phyloP scores from a whole-genome alignment of 1,139 yeast species.

The Suhomyces guaymorum region DNA sequence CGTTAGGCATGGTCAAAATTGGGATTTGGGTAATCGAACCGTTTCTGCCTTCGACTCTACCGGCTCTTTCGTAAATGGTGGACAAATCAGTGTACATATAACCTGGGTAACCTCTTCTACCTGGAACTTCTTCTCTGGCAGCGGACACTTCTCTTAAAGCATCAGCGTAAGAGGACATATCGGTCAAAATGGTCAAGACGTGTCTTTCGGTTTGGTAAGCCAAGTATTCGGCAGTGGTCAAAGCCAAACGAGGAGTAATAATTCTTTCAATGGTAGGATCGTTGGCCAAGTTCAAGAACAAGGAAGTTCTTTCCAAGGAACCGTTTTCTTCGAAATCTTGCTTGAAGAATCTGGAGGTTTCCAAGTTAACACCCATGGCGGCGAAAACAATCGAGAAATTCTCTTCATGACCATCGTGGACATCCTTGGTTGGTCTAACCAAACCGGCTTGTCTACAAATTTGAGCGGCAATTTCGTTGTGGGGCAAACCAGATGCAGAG shows the following conservation, averaged over 20 bases:
- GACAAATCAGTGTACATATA: slow-evolving; percentile 99
- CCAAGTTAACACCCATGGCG: slow-evolving; percentile 95
- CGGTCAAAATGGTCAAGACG: slow-evolving; percentile 95
- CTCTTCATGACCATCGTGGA: slow-evolving; percentile 99
- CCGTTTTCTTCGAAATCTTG: slow-evolving; percentile 99
- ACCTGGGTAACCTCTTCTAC: slow-evolving; percentile 99
- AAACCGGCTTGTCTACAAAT: slow-evolving; percentile 99
- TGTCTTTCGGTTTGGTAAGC: slow-evolving; percentile 99
- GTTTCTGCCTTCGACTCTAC: slow-evolving; percentile 99
- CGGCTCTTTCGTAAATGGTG: slow-evolving; percentile 98
- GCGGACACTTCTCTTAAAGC: slow-evolving; percentile 99
- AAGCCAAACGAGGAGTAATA: slow-evolving; percentile 98
- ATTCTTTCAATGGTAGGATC: slow-evolving; percentile 99
- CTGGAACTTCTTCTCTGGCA: slow-evolving; percentile 99
- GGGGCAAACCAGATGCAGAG: slow-evolving; percentile 99
- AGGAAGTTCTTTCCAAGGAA: slow-evolving; percentile 93
- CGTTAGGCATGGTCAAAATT: slow-evolving; percentile 98
- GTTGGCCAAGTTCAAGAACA: slow-evolving; percentile 95
- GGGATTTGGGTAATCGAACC: slow-evolving; percentile 99
- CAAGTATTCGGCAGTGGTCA: slow-evolving; percentile 96
- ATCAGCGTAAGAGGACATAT: slow-evolving; percentile 99
- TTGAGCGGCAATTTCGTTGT: slow-evolving; percentile 99
- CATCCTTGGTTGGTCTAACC: slow-evolving; percentile 98
- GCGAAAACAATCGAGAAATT: slow-evolving; percentile 98
- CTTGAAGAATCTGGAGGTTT: slow-evolving; percentile 90